Conservation (phyloP, 768 basidiomycete genomes). For the Megacollybia marginata region DNA sequence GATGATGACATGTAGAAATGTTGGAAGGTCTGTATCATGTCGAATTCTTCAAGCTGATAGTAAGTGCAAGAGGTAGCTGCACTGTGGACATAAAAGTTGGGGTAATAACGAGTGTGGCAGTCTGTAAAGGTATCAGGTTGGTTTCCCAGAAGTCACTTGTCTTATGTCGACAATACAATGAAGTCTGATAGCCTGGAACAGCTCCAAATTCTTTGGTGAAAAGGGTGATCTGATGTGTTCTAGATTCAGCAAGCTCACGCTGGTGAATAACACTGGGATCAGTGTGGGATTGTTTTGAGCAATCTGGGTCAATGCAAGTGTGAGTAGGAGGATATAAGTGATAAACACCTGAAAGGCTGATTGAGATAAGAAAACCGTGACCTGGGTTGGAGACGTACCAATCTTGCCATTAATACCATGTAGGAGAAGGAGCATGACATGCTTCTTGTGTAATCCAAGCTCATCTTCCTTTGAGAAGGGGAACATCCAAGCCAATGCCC, state of each 20-base stretch:
- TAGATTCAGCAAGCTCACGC: background rate
- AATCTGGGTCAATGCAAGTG: background rate
- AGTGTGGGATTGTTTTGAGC: background rate
- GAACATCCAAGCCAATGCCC: background rate
- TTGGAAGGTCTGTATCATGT: background rate
- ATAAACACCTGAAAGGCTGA: background rate
- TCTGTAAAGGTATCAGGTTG: background rate
- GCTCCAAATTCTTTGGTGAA: no score
- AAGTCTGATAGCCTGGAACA: background rate
- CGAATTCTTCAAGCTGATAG: background rate
- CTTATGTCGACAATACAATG: background rate
- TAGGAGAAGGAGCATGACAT: background rate
- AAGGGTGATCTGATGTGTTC: background rate
- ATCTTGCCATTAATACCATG: background rate
- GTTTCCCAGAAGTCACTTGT: background rate
- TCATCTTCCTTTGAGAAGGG: background rate
- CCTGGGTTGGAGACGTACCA: background rate
- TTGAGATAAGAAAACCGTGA: background rate
- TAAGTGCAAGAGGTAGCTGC: background rate
- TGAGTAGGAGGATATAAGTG: background rate
- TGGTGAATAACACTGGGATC: background rate
- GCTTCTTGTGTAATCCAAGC: background rate
- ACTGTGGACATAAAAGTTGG: slow-evolving; percentile 1
- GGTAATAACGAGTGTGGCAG: slow-evolving; percentile 3
- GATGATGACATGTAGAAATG: slow-evolving; percentile 3